Base-by-base conservation (phyloP, 768 basidiomycete genomes). In the Baorangia bicolor region DNA sequence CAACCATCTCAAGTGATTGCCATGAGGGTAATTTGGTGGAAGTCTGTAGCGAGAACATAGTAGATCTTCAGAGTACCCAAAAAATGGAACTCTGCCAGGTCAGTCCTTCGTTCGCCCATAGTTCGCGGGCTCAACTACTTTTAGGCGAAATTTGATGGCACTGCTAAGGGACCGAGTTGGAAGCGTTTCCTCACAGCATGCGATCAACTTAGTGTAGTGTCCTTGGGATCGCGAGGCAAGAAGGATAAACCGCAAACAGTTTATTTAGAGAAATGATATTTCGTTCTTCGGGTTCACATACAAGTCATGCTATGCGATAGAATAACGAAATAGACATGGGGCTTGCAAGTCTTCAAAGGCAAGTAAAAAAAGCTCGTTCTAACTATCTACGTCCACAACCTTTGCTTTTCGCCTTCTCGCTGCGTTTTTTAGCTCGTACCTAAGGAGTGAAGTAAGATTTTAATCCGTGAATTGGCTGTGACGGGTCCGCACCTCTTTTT, bases 351-450 rank as follows among this genome's bases (percentile, higher is more conserved):
- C 21, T n/a, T 47, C 14, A 6, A 44, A 42, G 31, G 31, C 14
- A 20, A 28, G 43, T 27, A 47, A 20, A 38, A 40, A 31, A 30
- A 5, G 11, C 14, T 2, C 12, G 31, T 25, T 49, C 21, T 25
- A 41, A 20, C 55, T 69, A 78, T 43, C 69, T 64, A 60, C 73
- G 78, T 49, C 82, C 41, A 21, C 60, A 41, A 14, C 50, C 77
- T 69, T 81, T 85, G 71, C 87, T 87, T 58, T 74, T 81, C 16
- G 84, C 83, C 69, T 89, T 93, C 53, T 90, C 91, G 67, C 76
- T 83, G 48, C 89, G 80, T 74, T 91, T 95, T 70, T 84, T 81
- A 4, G 92, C 92, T 30, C 92, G 85, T n/a, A 90, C 73, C 91
- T 96, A 62, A 45, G 28, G 34, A 56, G 37, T 0, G 50, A 23